Conservation (phyloP, 192 early-diverging fungal species). For the Coemansia sp. region DNA sequence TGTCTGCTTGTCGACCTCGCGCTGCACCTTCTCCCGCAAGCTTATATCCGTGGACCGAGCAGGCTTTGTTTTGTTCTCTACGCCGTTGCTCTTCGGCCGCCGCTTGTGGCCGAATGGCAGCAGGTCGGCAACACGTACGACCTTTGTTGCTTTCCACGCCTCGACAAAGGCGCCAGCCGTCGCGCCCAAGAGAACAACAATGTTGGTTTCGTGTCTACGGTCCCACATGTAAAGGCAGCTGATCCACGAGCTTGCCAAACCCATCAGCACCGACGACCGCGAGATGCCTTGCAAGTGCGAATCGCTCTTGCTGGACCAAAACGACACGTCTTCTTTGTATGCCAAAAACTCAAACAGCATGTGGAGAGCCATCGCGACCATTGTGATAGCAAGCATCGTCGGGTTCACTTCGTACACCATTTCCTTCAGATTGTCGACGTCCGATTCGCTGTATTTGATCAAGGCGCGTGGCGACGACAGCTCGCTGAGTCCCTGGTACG, state of each 20-base stretch:
- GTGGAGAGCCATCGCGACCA: constrained; percentile 54
- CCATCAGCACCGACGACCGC: constrained; percentile 54
- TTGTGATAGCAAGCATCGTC: constrained; percentile 55
- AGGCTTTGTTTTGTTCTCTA: not conserved
- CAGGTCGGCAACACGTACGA: constrained; percentile 26
- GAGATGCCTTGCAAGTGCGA: constrained; percentile 48
- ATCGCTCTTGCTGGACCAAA: constrained; percentile 50
- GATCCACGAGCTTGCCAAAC: constrained; percentile 49
- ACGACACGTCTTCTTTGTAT: constrained; percentile 58
- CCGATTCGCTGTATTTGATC: constrained; percentile 40
- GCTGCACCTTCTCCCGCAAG: constrained; percentile 32
- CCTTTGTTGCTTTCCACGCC: constrained; percentile 56
- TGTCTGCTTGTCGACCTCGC: constrained; percentile 53
- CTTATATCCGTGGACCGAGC: not conserved
- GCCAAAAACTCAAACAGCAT: constrained; percentile 59
- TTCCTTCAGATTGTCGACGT: constrained; percentile 54
- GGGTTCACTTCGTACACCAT: constrained; percentile 62
- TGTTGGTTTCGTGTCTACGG: constrained; percentile 48
- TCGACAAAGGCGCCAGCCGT: constrained; percentile 52
- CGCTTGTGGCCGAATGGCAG: constrained; percentile 2
- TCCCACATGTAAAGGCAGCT: constrained; percentile 57
- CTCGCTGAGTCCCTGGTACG: constrained; percentile 33
- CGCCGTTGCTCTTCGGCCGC: not conserved
- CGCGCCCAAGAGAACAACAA: constrained; percentile 52
- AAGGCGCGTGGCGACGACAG: constrained; percentile 33